These are phyloP conservation scores for Ogataea nonfermentans DNA, from an alignment of 805 yeast species.

Conservation along the genomic window DNA sequence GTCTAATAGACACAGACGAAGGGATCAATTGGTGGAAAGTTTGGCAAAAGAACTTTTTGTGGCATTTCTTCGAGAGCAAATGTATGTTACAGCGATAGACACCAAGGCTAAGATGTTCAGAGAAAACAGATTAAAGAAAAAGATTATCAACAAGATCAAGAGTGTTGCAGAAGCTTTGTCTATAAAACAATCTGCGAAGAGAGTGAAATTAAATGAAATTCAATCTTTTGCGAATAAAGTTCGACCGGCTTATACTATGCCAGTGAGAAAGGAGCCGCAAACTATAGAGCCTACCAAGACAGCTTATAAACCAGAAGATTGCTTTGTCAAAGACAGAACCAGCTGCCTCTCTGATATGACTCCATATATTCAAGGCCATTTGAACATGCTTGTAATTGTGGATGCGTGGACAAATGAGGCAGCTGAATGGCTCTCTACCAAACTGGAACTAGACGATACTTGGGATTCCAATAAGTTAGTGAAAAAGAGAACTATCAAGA, in stretches of 20 bases:
- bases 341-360: constrained; percentile 1
- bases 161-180: constrained; percentile 27
- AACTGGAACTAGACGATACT: constrained; percentile 33
- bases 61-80: constrained; percentile 61
- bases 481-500: constrained; percentile 1
- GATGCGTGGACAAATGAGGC: constrained; percentile 43
- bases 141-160: constrained; percentile 34
- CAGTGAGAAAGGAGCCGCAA: background rate
- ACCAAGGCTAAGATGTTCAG: constrained; percentile 45
- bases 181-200: constrained; percentile 30
- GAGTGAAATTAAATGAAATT: constrained; percentile 41
- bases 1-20: constrained; percentile 18
- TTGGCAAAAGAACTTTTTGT: constrained; percentile 51
- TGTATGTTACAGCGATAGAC: constrained; percentile 43
- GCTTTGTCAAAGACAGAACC: constrained; percentile 1
- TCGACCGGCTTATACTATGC: constrained; percentile 14
- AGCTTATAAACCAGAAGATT: background rate
- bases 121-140: constrained; percentile 32
- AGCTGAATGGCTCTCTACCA: constrained; percentile 10
- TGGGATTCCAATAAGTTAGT: constrained; percentile 19
- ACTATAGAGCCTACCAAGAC: background rate
- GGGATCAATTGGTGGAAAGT: constrained; percentile 31
- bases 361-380: background rate
- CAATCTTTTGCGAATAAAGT: constrained; percentile 29
- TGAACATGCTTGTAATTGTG: constrained; percentile 39